Base-by-base conservation (phyloP, 2,329 filamentous ascomycete genomes). In the Neofusicoccum parvum region DNA sequence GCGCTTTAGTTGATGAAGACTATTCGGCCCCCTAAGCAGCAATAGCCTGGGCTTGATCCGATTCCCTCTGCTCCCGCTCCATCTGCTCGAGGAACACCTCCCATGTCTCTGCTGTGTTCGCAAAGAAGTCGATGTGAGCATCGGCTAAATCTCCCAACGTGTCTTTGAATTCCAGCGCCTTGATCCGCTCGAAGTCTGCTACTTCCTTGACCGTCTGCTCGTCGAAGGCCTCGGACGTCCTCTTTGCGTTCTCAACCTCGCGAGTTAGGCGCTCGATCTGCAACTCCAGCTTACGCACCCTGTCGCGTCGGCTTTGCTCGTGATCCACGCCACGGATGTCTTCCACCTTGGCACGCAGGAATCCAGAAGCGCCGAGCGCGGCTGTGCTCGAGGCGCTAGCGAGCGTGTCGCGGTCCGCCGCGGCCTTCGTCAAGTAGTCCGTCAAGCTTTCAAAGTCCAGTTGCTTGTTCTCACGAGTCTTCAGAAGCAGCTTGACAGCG, bases 261-360 rank as follows among this genome's bases (percentile, higher is more conserved):
- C 88, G 86, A 2, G 92, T 97, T 46, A 99, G 85, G 73, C 96
- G 91, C 72, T 97, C 92, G 71, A 99, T 97, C 69, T 92, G 89
- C 58, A 98, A 84, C 79, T 99, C 95, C 3, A 98, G 85, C 79
- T 95, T 96, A 66, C 95, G 88, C 60, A 94, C 86, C 36, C 94
- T 87, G 76, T 98, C 94, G 14, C 94, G 88, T 1, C 94, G 89
- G 14, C 90, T 89, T 73, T 96, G 92, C 76, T 98, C 95, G 79
- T 98, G 95, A 78, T 99, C 95, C 3, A 99, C 94, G 14, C 95
- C 95, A 17, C 95, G 89, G 68, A 97, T 94, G 75, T 99, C 95
- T 79, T 99, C 95, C 73, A 99, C 90, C 79, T 98, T 98, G 76
- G 90, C 90, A 50, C 94, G 90, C 70, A 99, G 86, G 81, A 97